Base-by-base conservation (phyloP, 305 asterid genomes). In the Petunia hybrid region DNA sequence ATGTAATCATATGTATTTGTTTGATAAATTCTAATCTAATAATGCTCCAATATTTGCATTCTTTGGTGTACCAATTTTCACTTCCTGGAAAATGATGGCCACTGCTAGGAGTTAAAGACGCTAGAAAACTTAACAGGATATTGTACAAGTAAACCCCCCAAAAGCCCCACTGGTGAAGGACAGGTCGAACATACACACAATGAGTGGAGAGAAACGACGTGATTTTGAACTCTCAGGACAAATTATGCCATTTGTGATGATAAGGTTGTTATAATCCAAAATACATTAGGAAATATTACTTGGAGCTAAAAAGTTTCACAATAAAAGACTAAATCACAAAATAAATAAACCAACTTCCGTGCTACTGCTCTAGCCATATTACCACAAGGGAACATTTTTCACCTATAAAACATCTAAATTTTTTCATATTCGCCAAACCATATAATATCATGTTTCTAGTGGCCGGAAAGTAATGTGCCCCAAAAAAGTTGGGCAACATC, bases 1-100 rank as follows among this genome's bases (percentile, higher is more conserved):
- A 48, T 71, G 62, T 71, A 71, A 71, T 71, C 78, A 35, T 71
- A 5, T 48, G 45, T 48, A 71, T 71, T 71, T 71, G 78, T 35
- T 70, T 71, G 62, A 71, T 48, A 48, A 35, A 71, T 10, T 12
- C 62, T 48, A 71, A 48, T 71, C 78, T 12, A 12, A 71, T 71
- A 71, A 71, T 71, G 77, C 61, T 71, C 31, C 77, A 4, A 0
- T 70, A 70, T 70, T 5, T 14, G 45, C 60, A 46, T 22, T 4
- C 8, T 45, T 3, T 9, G 9, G 60, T 70, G n/a, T 5, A 42
- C 22, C 42, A 39, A 70, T 5, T 46, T 46, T 70, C 31, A 40
- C 36, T 66, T 65, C 36, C 36, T 40, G 74, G 6, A 64, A 64
- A 39, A 39, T 12, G 1, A 12, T 38, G 71, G 1, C 63, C 63